Conservation (phyloP, 257 asterid genomes). For the Solanum stenotomum region DNA sequence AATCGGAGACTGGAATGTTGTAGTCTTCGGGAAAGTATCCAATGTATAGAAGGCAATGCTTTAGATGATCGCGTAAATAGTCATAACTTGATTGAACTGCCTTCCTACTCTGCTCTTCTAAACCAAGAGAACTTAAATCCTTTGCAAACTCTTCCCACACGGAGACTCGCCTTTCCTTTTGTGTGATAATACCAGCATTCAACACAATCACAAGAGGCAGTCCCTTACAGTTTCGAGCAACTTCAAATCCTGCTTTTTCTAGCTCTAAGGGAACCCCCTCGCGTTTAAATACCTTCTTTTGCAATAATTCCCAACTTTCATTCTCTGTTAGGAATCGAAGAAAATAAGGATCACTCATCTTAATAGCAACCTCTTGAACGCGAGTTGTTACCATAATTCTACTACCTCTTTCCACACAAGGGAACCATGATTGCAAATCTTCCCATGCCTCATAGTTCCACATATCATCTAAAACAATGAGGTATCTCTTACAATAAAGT, state of each 20-base stretch:
- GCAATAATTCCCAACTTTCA: background rate
- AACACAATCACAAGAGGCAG: background rate
- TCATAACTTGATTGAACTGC: background rate
- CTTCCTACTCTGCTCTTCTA: background rate
- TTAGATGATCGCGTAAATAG: background rate
- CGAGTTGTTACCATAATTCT: constrained; percentile 1
- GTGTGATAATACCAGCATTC: background rate
- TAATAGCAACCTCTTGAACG: background rate
- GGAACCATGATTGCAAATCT: background rate
- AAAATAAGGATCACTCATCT: background rate
- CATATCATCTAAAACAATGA: background rate
- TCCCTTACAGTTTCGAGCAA: background rate
- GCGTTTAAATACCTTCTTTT: background rate
- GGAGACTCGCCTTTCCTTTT: background rate
- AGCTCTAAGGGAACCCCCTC: background rate
- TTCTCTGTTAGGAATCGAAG: background rate
- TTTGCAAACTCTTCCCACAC: background rate
- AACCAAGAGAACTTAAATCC: background rate
- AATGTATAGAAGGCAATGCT: background rate
- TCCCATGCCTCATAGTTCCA: background rate
- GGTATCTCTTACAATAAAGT: background rate
- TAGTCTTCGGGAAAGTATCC: background rate
- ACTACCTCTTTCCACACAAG: background rate
- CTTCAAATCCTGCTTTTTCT: background rate
- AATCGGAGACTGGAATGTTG: background rate